A percentile compares a stretch with the other conserved stretches of the same genome.
phyloP scores from a whole-genome alignment of 257 asterid species.

The Penstemon newberryi region DNA sequence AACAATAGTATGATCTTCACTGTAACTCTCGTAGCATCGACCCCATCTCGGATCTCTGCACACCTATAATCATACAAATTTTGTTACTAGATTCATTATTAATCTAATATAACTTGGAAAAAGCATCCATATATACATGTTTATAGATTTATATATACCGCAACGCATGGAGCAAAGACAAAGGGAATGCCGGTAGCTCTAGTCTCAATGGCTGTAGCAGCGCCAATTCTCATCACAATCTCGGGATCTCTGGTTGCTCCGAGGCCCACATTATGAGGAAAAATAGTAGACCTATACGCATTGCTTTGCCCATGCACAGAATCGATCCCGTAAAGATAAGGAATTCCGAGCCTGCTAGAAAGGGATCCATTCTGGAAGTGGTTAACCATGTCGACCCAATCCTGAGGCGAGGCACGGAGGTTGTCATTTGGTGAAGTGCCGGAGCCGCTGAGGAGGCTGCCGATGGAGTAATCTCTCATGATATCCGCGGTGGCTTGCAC shows the following conservation, averaged over 20 bases:
- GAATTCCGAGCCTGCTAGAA: background rate
- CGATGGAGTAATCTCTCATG: conserved; percentile 17
- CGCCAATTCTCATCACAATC: background rate
- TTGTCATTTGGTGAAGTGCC: background rate
- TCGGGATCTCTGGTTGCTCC: background rate
- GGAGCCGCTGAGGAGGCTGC: background rate
- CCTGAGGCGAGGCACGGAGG: background rate
- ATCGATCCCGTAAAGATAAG: background rate
- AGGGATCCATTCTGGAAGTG: background rate
- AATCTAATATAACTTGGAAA: too few species aligned
- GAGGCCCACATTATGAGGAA: background rate
- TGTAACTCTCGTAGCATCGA: background rate
- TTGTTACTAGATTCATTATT: too few species aligned
- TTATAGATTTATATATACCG: background rate
- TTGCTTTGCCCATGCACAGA: background rate
- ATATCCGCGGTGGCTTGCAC: background rate
- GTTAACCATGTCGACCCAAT: background rate
- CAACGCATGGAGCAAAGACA: conserved; percentile 10
- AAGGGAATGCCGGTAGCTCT: conserved; percentile 1
- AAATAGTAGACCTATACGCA: background rate
- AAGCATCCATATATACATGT: too few species aligned
- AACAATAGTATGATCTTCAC: background rate
- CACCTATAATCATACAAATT: background rate
- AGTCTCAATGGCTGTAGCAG: conserved; percentile 1
- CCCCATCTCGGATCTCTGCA: conserved; percentile 22